Base-by-base conservation (phyloP, 179 eudicot species). In the Beta lomatogona region DNA sequence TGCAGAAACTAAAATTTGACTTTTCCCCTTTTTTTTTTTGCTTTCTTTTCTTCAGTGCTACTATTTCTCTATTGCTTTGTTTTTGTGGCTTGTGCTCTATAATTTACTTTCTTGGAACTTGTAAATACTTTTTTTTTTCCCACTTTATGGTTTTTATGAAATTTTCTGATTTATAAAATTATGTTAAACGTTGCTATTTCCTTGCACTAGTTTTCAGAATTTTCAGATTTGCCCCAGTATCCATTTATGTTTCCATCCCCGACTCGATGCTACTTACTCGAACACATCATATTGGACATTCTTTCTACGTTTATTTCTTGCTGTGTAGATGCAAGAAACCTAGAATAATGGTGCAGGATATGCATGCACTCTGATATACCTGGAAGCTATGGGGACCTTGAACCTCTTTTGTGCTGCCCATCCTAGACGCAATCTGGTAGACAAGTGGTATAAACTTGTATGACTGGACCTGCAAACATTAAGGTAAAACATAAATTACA, bases 381-480 rank as follows among this genome's bases (percentile, higher is more conserved):
- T 96, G 99, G 85, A 96, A 96, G 86, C 90, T 92, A 48, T 88
- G 85, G 81, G 93, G 89, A 67, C 91, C 97, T 81, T 89, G 91
- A 81, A 82, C 77, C 65, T 94, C 98, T 88, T 89, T 94, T 54
- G 93, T 83, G 88, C 88, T 84, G 81, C 98, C 97, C 93, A 96
- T 82, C 80, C 99, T 88, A 74, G 99, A 96, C 85, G 99, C 99
- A 87, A 96, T 96, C 87, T 96, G 99, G 86, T 96, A 96, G 63
- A 96, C 97, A 72, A 96, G 91, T 12, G 94, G 97, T 88, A 96
- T 88, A 84, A 96, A 96, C 86, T 96, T 96, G 91, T 92, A 89
- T 72, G 99, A 96, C 68, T 91, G 99, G 72, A 93, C 98, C 99
- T 96, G 92, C 77, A 87, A 71, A 79, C 48, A 83, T 52, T 25